A percentile compares a stretch with the other conserved stretches of the same genome.
Evolutionary conservation across 352 stramenopile genomes (phyloP).

Genomic region (Phytophthora brassicae): DNA sequence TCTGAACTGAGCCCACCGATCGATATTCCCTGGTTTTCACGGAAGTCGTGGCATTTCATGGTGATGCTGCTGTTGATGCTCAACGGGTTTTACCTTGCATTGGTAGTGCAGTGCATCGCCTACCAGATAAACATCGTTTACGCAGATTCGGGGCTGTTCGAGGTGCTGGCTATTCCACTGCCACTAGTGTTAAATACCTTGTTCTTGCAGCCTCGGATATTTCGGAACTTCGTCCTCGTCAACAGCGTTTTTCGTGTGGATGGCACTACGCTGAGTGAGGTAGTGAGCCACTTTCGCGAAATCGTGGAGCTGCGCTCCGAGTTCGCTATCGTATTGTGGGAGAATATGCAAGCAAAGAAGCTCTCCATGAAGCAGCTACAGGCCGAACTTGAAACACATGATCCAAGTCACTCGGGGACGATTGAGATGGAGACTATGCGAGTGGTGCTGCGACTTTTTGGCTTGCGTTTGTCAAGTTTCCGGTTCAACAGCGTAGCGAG

Average conservation of each 20-base stretch:
- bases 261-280: slow-evolving; percentile 41
- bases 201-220: slow-evolving; percentile 55
- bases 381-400: slow-evolving; percentile 19
- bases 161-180: slow-evolving; percentile 36
- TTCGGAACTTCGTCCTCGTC: slow-evolving; percentile 57
- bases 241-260: slow-evolving; percentile 59
- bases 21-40: slow-evolving; percentile 50
- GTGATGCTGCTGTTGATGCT: slow-evolving; percentile 65
- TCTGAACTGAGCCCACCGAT: slow-evolving; percentile 2
- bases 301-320: slow-evolving; percentile 52
- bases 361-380: slow-evolving; percentile 34
- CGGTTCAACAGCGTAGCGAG: slow-evolving; percentile 59
- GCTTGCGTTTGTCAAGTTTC: slow-evolving; percentile 51
- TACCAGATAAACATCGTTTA: slow-evolving; percentile 41
- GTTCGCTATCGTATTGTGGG: slow-evolving; percentile 33
- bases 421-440: slow-evolving; percentile 46
- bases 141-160: slow-evolving; percentile 17
- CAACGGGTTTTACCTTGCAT: slow-evolving; percentile 59
- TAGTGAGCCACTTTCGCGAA: slow-evolving; percentile 59
- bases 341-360: slow-evolving; percentile 17
- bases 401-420: slow-evolving; percentile 24
- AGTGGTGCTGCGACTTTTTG: slow-evolving; percentile 34
- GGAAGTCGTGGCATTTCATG: slow-evolving; percentile 59
- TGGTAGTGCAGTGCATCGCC: slow-evolving; percentile 53
- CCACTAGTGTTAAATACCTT: slow-evolving; percentile 52